Evolutionary conservation across 2,329 filamentous ascomycete species (phyloP).

Genomic region (Pseudocercospora vitis): DNA sequence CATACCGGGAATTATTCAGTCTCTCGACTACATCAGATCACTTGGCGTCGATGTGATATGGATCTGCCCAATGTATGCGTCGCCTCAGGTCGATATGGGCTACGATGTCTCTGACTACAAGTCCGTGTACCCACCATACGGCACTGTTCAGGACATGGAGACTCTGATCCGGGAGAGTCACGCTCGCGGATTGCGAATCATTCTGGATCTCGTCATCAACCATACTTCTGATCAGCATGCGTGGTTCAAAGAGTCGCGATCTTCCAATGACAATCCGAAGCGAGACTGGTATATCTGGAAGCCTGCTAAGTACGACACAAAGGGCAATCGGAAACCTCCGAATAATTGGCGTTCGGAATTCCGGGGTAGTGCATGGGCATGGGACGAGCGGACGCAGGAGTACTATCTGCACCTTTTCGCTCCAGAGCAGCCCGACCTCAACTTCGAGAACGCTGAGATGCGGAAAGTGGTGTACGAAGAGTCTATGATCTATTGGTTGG

Average conservation of each 20-base stretch:
- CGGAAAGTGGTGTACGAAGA: constrained; percentile 45
- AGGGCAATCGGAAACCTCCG: constrained; percentile 57
- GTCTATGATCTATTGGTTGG: constrained; percentile 50
- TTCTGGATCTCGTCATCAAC: constrained; percentile 45
- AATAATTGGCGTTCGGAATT: constrained; percentile 52
- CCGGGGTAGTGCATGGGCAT: constrained; percentile 44
- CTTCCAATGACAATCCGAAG: constrained; percentile 52
- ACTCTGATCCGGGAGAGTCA: constrained; percentile 44
- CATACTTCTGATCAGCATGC: constrained; percentile 47
- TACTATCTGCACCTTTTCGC: constrained; percentile 52
- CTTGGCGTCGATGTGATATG: constrained; percentile 55
- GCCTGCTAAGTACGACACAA: constrained; percentile 52
- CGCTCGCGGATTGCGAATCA: constrained; percentile 47
- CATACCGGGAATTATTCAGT: constrained; percentile 63
- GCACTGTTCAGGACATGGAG: constrained; percentile 49
- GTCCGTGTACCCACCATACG: constrained; percentile 25
- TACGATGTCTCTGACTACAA: constrained; percentile 46
- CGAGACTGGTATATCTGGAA: constrained; percentile 67
- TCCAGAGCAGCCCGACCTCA: constrained; percentile 48
- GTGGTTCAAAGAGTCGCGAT: constrained; percentile 59
- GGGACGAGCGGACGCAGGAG: constrained; percentile 47
- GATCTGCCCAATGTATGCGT: constrained; percentile 51
- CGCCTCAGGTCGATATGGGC: constrained; percentile 55
- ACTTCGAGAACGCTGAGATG: constrained; percentile 48
- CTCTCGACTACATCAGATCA: constrained; percentile 60